Percentiles rank a stretch among this genome's conserved stretches.
Conservation (phyloP, 225 moss, liverwort and hornwort species). For the Polytrichum commune region DNA sequence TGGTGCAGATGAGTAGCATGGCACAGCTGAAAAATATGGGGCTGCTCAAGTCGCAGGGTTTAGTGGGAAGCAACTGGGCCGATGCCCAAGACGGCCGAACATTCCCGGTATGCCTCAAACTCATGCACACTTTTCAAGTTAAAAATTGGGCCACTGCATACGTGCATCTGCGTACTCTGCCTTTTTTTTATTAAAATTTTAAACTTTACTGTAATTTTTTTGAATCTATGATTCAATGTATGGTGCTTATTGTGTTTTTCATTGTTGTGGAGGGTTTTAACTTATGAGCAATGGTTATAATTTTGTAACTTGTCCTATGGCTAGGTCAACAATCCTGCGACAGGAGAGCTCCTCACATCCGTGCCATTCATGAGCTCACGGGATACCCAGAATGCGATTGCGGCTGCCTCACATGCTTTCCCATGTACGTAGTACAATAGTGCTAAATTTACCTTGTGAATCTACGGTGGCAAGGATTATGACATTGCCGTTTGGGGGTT, state of each 20-base stretch:
- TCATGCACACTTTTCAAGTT: no score
- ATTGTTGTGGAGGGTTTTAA: no score
- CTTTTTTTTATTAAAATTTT: no score
- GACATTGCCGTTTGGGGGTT: no score
- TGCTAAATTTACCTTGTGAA: not conserved
- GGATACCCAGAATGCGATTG: constrained; percentile 71
- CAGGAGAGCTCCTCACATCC: constrained; percentile 70
- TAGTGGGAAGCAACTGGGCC: constrained; percentile 70
- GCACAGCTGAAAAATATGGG: constrained; percentile 63
- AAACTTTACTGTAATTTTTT: no score
- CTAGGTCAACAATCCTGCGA: constrained; percentile 83
- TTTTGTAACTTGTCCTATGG: no score
- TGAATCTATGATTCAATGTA: no score
- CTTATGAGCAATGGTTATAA: no score
- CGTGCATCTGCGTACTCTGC: no score
- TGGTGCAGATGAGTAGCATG: constrained; percentile 54
- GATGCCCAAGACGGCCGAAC: constrained; percentile 68
- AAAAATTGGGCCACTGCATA: no score
- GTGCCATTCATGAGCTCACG: constrained; percentile 71
- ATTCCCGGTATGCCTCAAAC: constrained; percentile 25
- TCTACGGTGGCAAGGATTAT: no score
- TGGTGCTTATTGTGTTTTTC: no score
- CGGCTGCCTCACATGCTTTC: constrained; percentile 75
- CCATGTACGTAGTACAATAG: constrained; percentile 27
- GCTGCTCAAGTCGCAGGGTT: constrained; percentile 56